Conservation (phyloP, 768 basidiomycete species). For the Tylopilus sp. region DNA sequence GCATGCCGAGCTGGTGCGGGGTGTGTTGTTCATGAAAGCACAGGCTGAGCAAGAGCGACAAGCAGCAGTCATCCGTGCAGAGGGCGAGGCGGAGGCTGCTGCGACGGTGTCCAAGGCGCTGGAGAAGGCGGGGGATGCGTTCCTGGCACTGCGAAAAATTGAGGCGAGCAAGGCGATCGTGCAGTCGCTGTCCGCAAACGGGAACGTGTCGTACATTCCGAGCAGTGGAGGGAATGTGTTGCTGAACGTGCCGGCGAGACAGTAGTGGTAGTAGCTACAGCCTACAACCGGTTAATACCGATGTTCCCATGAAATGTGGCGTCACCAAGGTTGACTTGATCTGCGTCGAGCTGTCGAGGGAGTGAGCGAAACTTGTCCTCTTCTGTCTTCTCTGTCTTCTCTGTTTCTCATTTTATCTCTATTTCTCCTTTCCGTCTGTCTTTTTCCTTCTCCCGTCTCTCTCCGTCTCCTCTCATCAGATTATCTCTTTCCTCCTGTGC, state of each 20-base stretch:
- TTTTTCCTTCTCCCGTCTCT: conserved; percentile 33
- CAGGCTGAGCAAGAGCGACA: conserved; percentile 99
- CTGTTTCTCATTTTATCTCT: conserved; percentile 32
- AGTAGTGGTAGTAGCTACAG: conserved; percentile 6
- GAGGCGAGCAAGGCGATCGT: conserved; percentile 98
- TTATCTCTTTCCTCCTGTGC: conserved; percentile 38
- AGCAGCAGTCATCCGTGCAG: conserved; percentile 95
- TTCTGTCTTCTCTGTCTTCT: conserved; percentile 22
- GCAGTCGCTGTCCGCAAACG: conserved; percentile 70
- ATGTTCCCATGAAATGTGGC: conserved; percentile 28
- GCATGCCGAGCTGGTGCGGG: conserved; percentile 8
- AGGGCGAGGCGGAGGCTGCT: conserved; percentile 98
- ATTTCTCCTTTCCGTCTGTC: conserved; percentile 34
- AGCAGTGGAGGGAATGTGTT: conserved; percentile 77
- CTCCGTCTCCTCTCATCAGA: conserved; percentile 38
- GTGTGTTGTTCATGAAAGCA: conserved; percentile 17
- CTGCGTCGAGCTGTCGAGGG: conserved; percentile 17
- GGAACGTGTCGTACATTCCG: conserved; percentile 89
- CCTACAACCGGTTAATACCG: conserved; percentile 22
- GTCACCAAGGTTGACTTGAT: conserved; percentile 20
- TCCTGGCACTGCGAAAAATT: conserved; percentile 92
- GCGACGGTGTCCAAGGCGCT: conserved; percentile 87
- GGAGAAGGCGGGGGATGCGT: conserved; percentile 93
- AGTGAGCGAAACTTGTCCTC: conserved; percentile 16
- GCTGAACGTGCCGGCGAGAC: conserved; percentile 69